Conservation (phyloP, 305 asterid genomes). For the Euphrasia arctica region DNA sequence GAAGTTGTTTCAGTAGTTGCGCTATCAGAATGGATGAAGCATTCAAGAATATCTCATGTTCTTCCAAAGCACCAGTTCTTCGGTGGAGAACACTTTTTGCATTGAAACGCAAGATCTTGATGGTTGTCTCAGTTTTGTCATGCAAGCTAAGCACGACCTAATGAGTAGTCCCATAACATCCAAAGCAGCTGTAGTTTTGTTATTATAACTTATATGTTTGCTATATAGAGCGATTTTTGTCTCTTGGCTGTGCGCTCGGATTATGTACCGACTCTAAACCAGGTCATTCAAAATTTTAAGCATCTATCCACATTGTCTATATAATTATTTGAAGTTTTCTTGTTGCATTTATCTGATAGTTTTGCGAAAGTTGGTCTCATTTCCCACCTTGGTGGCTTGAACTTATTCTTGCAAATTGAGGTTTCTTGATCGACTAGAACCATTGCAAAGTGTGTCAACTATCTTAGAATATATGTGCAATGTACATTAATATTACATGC, state of each 20-base stretch:
- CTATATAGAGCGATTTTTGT: constrained; percentile 27
- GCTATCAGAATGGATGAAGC: constrained; percentile 18
- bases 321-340: background rate
- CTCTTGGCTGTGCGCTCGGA: constrained; percentile 10
- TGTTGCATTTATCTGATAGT: background rate
- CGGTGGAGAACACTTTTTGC: constrained; percentile 20
- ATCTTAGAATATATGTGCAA: too few relatives aligned
- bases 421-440: too few relatives aligned
- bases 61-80: constrained; percentile 19
- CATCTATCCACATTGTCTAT: constrained; percentile 1
- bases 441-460: too few relatives aligned
- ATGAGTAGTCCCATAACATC: constrained; percentile 25
- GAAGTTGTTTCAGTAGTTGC: constrained; percentile 45
- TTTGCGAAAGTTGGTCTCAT: too few relatives aligned
- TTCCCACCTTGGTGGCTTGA: too few relatives aligned
- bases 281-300: constrained; percentile 14
- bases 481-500: too few relatives aligned
- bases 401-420: too few relatives aligned
- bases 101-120: constrained; percentile 9
- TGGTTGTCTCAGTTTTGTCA: constrained; percentile 21
- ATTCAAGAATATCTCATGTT: constrained; percentile 22
- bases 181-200: constrained; percentile 19
- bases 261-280: background rate
- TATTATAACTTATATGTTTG: constrained; percentile 21
- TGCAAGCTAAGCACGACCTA: constrained; percentile 22